Percentiles rank a stretch among this genome's conserved stretches.
These are phyloP conservation scores for Zanthoxylum bungeanum DNA, from an alignment of 345 rosid genomes.

Conservation along the genomic window DNA sequence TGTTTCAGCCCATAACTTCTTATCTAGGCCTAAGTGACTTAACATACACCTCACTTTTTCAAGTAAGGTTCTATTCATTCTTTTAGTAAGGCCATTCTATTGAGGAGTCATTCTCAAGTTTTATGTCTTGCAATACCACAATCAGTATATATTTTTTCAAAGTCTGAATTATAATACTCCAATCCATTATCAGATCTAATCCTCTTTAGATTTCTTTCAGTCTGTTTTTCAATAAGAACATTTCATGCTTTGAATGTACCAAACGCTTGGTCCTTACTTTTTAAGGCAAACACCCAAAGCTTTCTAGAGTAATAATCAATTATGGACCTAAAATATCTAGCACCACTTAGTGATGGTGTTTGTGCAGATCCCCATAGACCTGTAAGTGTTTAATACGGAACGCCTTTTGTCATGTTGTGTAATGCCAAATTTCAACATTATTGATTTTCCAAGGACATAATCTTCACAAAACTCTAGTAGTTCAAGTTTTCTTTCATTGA, in stretches of 20 bases:
- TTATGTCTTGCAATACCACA: background rate
- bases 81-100: background rate
- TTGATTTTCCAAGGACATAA: too few relatives aligned
- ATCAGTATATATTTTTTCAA: background rate
- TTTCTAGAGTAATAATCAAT: background rate
- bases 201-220: background rate
- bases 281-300: background rate
- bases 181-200: background rate
- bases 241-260: background rate
- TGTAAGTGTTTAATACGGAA: too few relatives aligned
- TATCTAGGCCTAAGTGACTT: too few relatives aligned
- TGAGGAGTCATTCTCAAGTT: background rate
- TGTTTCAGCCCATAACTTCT: too few relatives aligned
- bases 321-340: background rate
- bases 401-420: too few relatives aligned
- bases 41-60: background rate
- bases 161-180: background rate
- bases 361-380: background rate
- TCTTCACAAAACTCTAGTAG: too few relatives aligned
- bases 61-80: background rate
- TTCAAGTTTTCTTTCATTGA: too few relatives aligned
- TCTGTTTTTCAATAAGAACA: background rate
- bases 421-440: too few relatives aligned
- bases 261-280: background rate
- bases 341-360: too few relatives aligned